Percentiles rank a stretch among this genome's conserved stretches.
These are phyloP conservation scores for Fraxinus baroniana DNA, from an alignment of 305 asterid species.

Conservation along the genomic window DNA sequence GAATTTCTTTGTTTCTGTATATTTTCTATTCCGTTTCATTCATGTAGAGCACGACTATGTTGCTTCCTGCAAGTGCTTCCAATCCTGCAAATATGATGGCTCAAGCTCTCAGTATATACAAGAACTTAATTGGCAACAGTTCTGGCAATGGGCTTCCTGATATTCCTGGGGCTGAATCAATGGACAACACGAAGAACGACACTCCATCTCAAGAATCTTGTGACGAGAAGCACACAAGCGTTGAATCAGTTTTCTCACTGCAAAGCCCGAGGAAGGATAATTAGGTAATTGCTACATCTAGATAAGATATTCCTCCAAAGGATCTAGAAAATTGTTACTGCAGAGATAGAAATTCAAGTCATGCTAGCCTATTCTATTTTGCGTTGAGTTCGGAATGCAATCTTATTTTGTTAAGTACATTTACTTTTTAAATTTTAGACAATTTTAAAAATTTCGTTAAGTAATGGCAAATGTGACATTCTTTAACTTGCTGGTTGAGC, in stretches of 20 bases:
- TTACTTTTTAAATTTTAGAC: neutral
- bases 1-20: neutral
- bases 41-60: slow-evolving; percentile 67
- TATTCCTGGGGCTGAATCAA: slow-evolving; percentile 24
- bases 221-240: slow-evolving; percentile 16
- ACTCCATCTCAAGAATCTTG: slow-evolving; percentile 23
- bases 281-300: slow-evolving; percentile 10
- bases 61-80: slow-evolving; percentile 60
- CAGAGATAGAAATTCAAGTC: slow-evolving; percentile 18
- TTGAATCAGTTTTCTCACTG: slow-evolving; percentile 50
- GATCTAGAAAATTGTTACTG: slow-evolving; percentile 14
- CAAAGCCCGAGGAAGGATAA: slow-evolving; percentile 45
- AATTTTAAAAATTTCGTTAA: neutral
- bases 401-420: neutral
- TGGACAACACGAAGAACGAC: slow-evolving; percentile 13
- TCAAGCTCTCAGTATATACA: slow-evolving; percentile 34
- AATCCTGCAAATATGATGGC: slow-evolving; percentile 34
- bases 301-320: neutral
- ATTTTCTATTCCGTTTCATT: neutral
- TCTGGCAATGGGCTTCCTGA: slow-evolving; percentile 12
- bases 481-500: neutral
- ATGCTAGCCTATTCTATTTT: neutral
- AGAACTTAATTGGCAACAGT: slow-evolving; percentile 25
- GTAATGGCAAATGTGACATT: neutral
- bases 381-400: neutral